Base-by-base conservation (phyloP, 1,284 basidiomycete genomes). In the Austroboletus novae-zelandiae region DNA sequence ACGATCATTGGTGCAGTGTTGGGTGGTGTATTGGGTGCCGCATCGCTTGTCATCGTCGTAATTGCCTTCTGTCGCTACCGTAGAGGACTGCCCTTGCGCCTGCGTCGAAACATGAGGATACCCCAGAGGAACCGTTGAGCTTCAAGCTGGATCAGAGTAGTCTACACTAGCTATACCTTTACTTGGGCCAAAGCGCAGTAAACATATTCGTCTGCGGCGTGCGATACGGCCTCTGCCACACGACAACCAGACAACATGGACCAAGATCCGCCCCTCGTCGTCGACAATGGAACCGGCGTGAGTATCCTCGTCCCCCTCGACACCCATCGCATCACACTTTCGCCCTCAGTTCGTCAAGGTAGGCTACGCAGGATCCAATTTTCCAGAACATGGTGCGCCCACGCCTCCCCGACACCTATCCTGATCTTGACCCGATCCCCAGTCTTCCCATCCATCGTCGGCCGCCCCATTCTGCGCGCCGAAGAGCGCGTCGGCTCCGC, bases 271-370 rank as follows among this genome's bases (percentile, higher is more conserved):
- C 96, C 95, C 43, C 76, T 98, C 57, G 94, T 98, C 50, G 93
- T 98, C 47, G 95, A 98, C 69, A 98, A 98, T 62, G 96, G 96
- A 70, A 98, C 96, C 45, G 96, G 95, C 55, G 94, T 96, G 91
- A 72, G 17, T 43, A n/a, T 43, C 25, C 20, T 36, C 31, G 25
- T 43, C 20, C 20, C 44, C 40, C 32, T 3, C 8, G 34, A 54
- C 55, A 51, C 52, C 36, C 14, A 50, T 44, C 18, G 54, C 30
- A 27, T 43, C 9, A 43, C 40, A 48, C 52, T 31, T 40, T 27
- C 35, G 20, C 27, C 39, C 49, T 54, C 71, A 96, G 92, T 97
- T 96, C 68, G 96, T 99, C 65, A 99, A 98, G 81, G 94, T 96
- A 43, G 96, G 96, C 52, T 99, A 93, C 69, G 95, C 94, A 52